Conservation (phyloP, 768 basidiomycete genomes). For the Rhizopogon rudus region DNA sequence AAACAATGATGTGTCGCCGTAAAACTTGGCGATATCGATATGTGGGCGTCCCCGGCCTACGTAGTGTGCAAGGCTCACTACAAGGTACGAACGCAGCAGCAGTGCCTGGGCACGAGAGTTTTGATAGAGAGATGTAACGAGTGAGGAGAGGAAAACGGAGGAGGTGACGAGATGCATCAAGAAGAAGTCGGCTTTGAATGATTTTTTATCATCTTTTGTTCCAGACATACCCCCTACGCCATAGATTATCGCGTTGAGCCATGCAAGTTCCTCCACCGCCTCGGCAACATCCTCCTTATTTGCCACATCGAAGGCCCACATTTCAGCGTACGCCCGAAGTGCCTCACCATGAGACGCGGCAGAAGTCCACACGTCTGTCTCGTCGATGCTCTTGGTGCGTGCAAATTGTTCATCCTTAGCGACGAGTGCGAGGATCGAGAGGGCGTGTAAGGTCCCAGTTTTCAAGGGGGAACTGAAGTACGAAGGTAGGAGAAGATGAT, state of each 20-base stretch:
- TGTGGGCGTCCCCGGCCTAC: constrained; percentile 29
- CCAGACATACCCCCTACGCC: constrained; percentile 47
- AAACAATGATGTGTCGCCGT: constrained; percentile 17
- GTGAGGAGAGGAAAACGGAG: constrained; percentile 52
- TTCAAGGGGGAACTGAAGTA: not conserved
- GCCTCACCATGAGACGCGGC: constrained; percentile 29
- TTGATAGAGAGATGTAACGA: constrained; percentile 32
- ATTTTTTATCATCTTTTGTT: constrained; percentile 21
- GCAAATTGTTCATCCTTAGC: constrained; percentile 40
- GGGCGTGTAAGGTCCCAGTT: constrained; percentile 21
- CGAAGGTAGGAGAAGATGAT: not conserved
- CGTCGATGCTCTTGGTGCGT: constrained; percentile 15
- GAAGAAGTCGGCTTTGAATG: constrained; percentile 66
- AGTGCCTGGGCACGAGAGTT: constrained; percentile 17
- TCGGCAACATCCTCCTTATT: constrained; percentile 33
- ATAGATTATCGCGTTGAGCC: constrained; percentile 53
- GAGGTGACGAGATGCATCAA: constrained; percentile 71
- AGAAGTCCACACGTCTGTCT: constrained; percentile 25
- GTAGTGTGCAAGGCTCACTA: constrained; percentile 23
- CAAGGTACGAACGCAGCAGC: constrained; percentile 26
- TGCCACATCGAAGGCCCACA: constrained; percentile 40
- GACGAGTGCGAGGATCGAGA: constrained; percentile 50
- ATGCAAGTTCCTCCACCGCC: constrained; percentile 61
- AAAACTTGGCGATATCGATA: constrained; percentile 27
- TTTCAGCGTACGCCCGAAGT: constrained; percentile 36